phyloP scores from a whole-genome alignment of 345 rosid genomes.

The Lagerstroemia speciosa region DNA sequence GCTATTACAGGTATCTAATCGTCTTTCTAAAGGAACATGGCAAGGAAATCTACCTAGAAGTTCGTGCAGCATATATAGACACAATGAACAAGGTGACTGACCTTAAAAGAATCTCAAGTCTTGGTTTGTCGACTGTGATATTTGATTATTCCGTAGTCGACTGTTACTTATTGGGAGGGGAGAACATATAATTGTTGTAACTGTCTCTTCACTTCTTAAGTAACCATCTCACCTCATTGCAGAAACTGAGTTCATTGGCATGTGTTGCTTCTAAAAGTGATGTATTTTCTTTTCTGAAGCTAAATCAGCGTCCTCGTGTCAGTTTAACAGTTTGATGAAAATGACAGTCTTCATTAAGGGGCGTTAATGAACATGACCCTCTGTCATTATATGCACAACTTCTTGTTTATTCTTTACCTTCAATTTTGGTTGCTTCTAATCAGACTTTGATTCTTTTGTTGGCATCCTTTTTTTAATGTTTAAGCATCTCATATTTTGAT shows the following conservation, averaged over 20 bases:
- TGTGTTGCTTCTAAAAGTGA: not conserved
- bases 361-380: not conserved
- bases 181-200: not conserved
- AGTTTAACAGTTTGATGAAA: too few relatives aligned
- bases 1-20: conserved; percentile 56
- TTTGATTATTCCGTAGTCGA: not conserved
- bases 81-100: conserved; percentile 91
- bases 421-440: not conserved
- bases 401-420: not conserved
- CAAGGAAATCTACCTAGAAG: conserved; percentile 77
- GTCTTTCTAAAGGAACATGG: conserved; percentile 90
- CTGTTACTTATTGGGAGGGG: not conserved
- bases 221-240: not conserved
- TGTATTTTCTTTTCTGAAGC: not conserved
- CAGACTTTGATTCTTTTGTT: not conserved
- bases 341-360: not conserved
- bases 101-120: not conserved
- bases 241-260: not conserved
- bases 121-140: not conserved
- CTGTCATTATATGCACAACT: not conserved
- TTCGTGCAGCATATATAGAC: conserved; percentile 85
- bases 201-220: not conserved
- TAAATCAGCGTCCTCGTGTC: not conserved
- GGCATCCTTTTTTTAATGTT: not conserved
- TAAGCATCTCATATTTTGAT: not conserved